These are phyloP conservation scores for Lathyrus aphaca DNA, from an alignment of 306 rosid genomes.

Conservation along the genomic window DNA sequence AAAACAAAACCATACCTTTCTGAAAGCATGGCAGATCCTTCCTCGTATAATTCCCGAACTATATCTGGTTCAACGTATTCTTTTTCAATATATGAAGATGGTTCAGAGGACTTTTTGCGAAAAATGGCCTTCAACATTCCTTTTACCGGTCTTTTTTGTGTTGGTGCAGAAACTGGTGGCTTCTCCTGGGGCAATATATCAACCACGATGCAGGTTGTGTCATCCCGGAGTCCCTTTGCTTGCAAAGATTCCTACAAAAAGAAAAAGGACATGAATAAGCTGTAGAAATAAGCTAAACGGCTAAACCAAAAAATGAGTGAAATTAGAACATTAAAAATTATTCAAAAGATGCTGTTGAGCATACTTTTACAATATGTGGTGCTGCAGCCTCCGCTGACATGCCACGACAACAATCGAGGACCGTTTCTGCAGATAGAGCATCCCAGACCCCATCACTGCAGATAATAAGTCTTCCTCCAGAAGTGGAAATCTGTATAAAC, in stretches of 20 bases:
- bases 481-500: conserved; percentile 70
- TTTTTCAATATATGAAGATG: conserved; percentile 68
- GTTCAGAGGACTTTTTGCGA: conserved; percentile 66
- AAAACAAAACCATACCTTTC: conserved; percentile 67
- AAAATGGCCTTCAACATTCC: conserved; percentile 88
- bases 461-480: conserved; percentile 90
- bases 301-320: conserved; percentile 21
- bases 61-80: conserved; percentile 77
- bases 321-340: conserved; percentile 25
- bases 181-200: conserved; percentile 84
- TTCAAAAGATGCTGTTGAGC: conserved; percentile 31
- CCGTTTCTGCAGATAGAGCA: conserved; percentile 74
- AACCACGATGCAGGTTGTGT: conserved; percentile 90
- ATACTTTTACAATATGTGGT: conserved; percentile 85
- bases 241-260: conserved; percentile 78
- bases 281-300: neutral
- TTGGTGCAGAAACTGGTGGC: conserved; percentile 58
- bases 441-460: conserved; percentile 99
- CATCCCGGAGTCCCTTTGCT: conserved; percentile 97
- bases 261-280: conserved; percentile 25
- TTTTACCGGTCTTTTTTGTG: conserved; percentile 70
- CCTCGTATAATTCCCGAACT: conserved; percentile 88
- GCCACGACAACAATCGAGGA: conserved; percentile 88
- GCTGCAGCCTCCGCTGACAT: conserved; percentile 86
- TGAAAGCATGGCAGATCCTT: conserved; percentile 95